phyloP scores from a whole-genome alignment of 1,139 yeast species.

The Debaryomycetaceae sp. region DNA sequence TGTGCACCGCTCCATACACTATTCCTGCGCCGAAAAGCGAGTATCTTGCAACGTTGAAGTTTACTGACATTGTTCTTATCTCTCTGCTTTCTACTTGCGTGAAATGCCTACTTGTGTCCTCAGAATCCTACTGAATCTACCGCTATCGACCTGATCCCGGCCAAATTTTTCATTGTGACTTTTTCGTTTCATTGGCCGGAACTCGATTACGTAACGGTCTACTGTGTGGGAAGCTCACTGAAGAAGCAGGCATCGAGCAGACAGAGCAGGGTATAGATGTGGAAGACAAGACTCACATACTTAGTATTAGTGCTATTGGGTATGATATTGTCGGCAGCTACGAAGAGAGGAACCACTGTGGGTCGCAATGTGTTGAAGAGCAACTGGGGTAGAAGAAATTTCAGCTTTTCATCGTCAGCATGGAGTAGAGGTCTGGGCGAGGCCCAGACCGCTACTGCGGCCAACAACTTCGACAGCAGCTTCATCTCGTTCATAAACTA shows the following conservation, averaged over 20 bases:
- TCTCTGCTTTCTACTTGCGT: background rate
- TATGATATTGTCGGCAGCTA: conserved; percentile 25
- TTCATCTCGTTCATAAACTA: conserved; percentile 34
- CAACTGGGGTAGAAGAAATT: conserved; percentile 9
- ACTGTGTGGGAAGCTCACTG: background rate
- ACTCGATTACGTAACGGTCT: background rate
- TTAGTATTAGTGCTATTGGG: conserved; percentile 22
- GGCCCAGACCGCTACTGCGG: conserved; percentile 11
- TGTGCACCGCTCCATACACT: conserved; percentile 85
- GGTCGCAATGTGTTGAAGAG: conserved; percentile 8
- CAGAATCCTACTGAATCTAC: conserved; percentile 1
- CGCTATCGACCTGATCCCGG: background rate
- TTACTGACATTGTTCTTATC: conserved; percentile 24
- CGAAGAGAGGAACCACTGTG: conserved; percentile 18
- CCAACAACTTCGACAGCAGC: conserved; percentile 12
- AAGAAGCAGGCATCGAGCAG: background rate
- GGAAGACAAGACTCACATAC: conserved; percentile 8
- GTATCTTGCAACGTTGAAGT: conserved; percentile 80
- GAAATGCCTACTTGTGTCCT: conserved; percentile 1
- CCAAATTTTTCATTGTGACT: background rate
- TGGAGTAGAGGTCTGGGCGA: conserved; percentile 15
- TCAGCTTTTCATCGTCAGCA: conserved; percentile 18
- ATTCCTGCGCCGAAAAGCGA: conserved; percentile 88
- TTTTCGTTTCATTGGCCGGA: conserved; percentile 5
- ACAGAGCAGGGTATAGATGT: conserved; percentile 1